A percentile compares a stretch with the other conserved stretches of the same genome.
phyloP scores from a whole-genome alignment of 1,284 basidiomycete species.

The Marasmius fiardii region DNA sequence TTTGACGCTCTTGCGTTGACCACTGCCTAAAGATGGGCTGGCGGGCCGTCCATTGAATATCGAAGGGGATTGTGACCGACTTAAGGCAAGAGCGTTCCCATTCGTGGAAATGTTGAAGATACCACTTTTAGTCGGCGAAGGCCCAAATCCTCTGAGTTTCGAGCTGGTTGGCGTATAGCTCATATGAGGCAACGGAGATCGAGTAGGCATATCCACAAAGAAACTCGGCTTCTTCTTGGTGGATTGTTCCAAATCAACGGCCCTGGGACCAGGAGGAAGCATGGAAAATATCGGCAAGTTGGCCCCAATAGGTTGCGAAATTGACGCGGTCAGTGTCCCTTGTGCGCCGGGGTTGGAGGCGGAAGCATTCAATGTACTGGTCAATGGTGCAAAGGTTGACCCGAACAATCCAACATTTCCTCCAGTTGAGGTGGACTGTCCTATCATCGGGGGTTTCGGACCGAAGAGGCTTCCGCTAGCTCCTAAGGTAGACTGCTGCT shows the following conservation, averaged over 20 bases:
- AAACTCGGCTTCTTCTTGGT: conserved; percentile 72
- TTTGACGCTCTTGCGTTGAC: conserved; percentile 86
- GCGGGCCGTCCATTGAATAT: conserved; percentile 52
- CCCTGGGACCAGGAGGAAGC: conserved; percentile 65
- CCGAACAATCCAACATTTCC: conserved; percentile 48
- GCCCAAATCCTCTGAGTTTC: conserved; percentile 68
- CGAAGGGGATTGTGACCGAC: conserved; percentile 36
- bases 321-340: conserved; percentile 74
- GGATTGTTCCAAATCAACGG: conserved; percentile 54
- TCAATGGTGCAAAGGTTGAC: conserved; percentile 27
- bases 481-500: conserved; percentile 14
- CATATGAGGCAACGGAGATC: conserved; percentile 58
- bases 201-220: conserved; percentile 67
- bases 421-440: conserved; percentile 35
- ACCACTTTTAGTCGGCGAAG: conserved; percentile 37
- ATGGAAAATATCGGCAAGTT: conserved; percentile 77
- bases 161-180: conserved; percentile 64
- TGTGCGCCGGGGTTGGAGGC: conserved; percentile 38
- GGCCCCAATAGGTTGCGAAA: conserved; percentile 87
- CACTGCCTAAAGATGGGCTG: conserved; percentile 69
- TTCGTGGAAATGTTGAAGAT: conserved; percentile 44
- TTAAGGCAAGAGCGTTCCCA: conserved; percentile 47
- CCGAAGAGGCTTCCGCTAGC: conserved; percentile 42
- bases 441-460: conserved; percentile 33
- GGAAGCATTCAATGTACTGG: conserved; percentile 37